A percentile compares a stretch with the other conserved stretches of the same genome.
Evolutionary conservation across 768 basidiomycete species (phyloP).

Genomic region (Termitomyces eurrhizus): DNA sequence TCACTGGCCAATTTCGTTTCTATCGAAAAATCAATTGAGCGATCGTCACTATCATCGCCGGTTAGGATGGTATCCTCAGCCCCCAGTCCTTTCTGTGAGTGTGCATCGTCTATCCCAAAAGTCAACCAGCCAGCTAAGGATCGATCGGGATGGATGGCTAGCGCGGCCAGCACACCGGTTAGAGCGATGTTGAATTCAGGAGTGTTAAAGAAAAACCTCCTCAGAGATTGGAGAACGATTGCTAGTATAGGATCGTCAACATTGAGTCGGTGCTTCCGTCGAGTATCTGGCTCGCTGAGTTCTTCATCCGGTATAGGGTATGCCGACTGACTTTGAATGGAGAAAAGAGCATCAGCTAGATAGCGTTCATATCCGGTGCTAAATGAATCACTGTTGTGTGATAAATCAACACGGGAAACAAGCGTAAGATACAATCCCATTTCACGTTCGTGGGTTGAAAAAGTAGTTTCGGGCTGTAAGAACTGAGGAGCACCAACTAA

Average conservation of each 20-base stretch:
- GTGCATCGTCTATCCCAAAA: constrained; percentile 47
- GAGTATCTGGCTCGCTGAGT: constrained; percentile 30
- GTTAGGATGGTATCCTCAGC: constrained; percentile 16
- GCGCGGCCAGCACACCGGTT: constrained; percentile 74
- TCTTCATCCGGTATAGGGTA: constrained; percentile 45
- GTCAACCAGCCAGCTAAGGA: constrained; percentile 89
- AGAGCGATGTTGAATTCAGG: constrained; percentile 87
- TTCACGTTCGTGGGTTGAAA: constrained; percentile 80
- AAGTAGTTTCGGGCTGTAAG: constrained; percentile 66
- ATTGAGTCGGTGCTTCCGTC: constrained; percentile 65
- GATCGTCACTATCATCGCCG: constrained; percentile 68
- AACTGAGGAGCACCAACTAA: constrained; percentile 35
- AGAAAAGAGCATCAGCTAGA: constrained; percentile 66
- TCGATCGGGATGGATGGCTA: constrained; percentile 84
- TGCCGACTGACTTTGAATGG: constrained; percentile 62
- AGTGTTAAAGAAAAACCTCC: constrained; percentile 80
- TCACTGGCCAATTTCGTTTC: constrained; percentile 61
- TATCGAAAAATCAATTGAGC: constrained; percentile 75
- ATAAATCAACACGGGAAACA: constrained; percentile 74
- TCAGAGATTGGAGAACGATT: constrained; percentile 62
- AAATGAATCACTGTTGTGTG: constrained; percentile 65
- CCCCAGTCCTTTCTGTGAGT: constrained; percentile 14
- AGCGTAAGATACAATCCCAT: constrained; percentile 76
- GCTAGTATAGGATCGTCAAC: constrained; percentile 75
- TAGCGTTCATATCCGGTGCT: constrained; percentile 87